phyloP scores from a whole-genome alignment of 108 stramenopile species.

The Nitzschia putrida region DNA sequence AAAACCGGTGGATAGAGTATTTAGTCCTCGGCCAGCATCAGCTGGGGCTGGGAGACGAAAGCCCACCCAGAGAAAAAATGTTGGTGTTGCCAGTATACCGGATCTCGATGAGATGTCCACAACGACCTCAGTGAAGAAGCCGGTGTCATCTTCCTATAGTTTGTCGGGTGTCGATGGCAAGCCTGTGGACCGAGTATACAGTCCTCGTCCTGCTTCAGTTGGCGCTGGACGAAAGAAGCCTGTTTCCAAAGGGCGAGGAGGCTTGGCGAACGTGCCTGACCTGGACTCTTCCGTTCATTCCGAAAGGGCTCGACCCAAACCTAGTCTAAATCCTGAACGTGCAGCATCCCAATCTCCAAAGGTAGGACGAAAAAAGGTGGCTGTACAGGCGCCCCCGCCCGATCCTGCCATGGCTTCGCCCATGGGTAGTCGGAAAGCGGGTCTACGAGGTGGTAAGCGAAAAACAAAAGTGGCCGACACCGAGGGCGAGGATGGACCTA shows the following conservation, averaged over 20 bases:
- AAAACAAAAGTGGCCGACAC: neutral
- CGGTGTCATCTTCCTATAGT: neutral
- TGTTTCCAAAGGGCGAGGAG: neutral
- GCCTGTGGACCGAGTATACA: neutral
- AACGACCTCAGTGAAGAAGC: too few relatives aligned
- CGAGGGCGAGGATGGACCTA: neutral
- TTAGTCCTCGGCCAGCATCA: neutral
- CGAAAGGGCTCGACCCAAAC: neutral
- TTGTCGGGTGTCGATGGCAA: neutral
- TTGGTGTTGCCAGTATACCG: too few relatives aligned
- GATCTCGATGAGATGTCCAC: too few relatives aligned
- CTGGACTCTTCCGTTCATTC: neutral
- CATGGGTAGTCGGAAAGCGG: neutral
- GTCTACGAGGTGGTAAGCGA: slow-evolving; percentile 9
- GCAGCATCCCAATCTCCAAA: neutral
- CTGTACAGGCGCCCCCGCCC: too few relatives aligned
- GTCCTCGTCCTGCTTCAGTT: neutral
- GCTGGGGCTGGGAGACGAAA: too few relatives aligned
- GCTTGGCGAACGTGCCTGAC: neutral
- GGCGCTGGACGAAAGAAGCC: neutral
- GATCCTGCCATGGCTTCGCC: neutral
- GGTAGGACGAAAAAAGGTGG: neutral
- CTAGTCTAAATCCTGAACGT: neutral
- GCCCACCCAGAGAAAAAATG: too few relatives aligned
- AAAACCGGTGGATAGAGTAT: neutral